Base-by-base conservation (phyloP, 306 rosid genomes). In the Cercis canadensis region DNA sequence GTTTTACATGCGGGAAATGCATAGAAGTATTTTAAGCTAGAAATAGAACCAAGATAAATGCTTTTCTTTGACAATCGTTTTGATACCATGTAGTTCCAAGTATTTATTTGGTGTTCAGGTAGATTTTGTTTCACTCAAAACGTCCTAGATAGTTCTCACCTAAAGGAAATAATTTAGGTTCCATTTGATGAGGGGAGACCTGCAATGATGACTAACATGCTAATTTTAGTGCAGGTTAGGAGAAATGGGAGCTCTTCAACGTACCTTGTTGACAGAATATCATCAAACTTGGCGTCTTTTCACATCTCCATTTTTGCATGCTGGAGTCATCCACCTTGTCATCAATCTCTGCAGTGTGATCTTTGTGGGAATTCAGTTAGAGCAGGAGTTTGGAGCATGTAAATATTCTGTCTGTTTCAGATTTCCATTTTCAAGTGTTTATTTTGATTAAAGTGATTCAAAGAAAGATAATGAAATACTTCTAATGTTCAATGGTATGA, bases 251-350 rank as follows among this genome's bases (percentile, higher is more conserved):
- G 96, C 95, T 57, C 89, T 94, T 81, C 70, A 62, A 61, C 41
- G 83, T 32, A 74, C 15, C 15, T 69, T 81, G 62, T 73, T 90
- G 76, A 64, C 70, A 10, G 86, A 87, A 46, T 34, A 76, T 77
- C 92, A 62, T 64, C 89, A 90, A 67, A 84, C 76, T 6, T 94
- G 96, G 98, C 97, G 95, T 43, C 86, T 94, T 74, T 90, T 90
- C 71, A 85, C 95, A 17, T 94, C 84, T 84, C 94, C 96, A 8
- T 74, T 89, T 62, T 75, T 94, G 71, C 95, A 94, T 7, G 97
- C 89, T 58, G 98, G 98, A 67, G 66, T 72, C 29, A 80, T 94
- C 75, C 98, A 90, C 83, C 88, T 94, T 50, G 58, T 86, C 82
- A 79, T 89, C 88, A 90, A 90, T 76, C 88, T 89, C 55, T 73